Conservation (phyloP, 2,329 filamentous ascomycete genomes). For the Fusarium siculi region DNA sequence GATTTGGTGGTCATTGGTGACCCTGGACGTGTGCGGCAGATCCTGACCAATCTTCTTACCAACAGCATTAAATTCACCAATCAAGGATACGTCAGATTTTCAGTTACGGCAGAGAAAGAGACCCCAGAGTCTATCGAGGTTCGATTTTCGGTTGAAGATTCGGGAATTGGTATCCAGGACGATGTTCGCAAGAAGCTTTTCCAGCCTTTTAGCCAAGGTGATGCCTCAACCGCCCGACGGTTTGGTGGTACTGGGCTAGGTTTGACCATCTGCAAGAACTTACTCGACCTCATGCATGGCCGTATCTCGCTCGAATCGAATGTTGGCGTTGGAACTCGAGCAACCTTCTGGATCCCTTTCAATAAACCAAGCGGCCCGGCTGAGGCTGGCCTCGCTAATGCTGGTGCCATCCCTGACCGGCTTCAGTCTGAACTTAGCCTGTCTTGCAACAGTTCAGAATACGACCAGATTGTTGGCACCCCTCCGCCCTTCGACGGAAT, state of each 20-base stretch:
- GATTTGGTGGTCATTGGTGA: slow-evolving; percentile 87
- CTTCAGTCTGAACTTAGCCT: slow-evolving; percentile 72
- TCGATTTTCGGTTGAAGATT: slow-evolving; percentile 79
- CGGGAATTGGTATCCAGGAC: slow-evolving; percentile 84
- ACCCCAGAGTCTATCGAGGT: slow-evolving; percentile 72
- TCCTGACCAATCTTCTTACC: slow-evolving; percentile 81
- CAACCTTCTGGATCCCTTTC: slow-evolving; percentile 81
- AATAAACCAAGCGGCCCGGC: slow-evolving; percentile 69
- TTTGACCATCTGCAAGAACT: slow-evolving; percentile 82
- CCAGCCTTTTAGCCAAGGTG: slow-evolving; percentile 84
- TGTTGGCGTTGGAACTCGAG: slow-evolving; percentile 75
- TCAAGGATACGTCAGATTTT: slow-evolving; percentile 74
- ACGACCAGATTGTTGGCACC: slow-evolving; percentile 59
- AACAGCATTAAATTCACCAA: slow-evolving; percentile 82
- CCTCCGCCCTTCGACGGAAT: slow-evolving; percentile 47
- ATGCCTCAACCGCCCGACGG: slow-evolving; percentile 80
- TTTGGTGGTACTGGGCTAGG: slow-evolving; percentile 84
- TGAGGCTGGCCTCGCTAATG: slow-evolving; percentile 65
- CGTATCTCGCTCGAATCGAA: slow-evolving; percentile 76
- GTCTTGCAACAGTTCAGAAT: slow-evolving; percentile 75
- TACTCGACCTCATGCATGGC: slow-evolving; percentile 83
- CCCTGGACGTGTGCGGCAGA: slow-evolving; percentile 84
- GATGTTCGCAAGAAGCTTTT: slow-evolving; percentile 79
- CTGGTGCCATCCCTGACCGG: slow-evolving; percentile 74
- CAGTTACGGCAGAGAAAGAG: slow-evolving; percentile 71